Base-by-base conservation (phyloP, 805 yeast species). In the Geotrichum ghanense region DNA sequence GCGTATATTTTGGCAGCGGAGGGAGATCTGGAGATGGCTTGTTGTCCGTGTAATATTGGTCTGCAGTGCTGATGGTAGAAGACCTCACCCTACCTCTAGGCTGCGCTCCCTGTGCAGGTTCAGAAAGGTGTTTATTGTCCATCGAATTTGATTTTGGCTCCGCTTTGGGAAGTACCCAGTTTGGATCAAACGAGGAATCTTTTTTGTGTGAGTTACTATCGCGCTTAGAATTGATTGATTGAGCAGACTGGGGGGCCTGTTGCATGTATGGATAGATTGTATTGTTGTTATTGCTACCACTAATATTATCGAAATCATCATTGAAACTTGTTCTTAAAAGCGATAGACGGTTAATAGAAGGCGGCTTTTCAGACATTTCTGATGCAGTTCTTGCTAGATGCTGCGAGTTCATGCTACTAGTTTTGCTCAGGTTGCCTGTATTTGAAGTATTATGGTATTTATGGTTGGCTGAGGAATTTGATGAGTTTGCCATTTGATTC, bases 401-500 rank as follows among this genome's bases (percentile, higher is more conserved):
- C 4, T 41, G 45, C 12, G 43, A 37, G 23, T 23, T 25, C 17
- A 31, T 14, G 35, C 42, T 25, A 47, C 22, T 22, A 4, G 23
- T 22, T 31, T 31, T 31, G 16, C 37, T 31, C 37, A 31, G 16
- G 37, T 31, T 31, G 17, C 37, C 37, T 4, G 37, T n/a, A n/a
- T n/a, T n/a, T n/a, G n/a, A n/a, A n/a, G n/a, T n/a, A 19, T 31
- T 31, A n/a, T 16, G 16, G 17, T 31, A 31, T 31, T 31, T 31
- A n/a, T 19, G 12, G 16, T 31, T 16, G 16, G 10, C 16, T 6
- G 5, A 6, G 10, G 37, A 31, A 31, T 16, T 31, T 6, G 37
- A 31, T 16, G 25, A 21, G 20, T 25, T 26, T 41, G 44, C 55
- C 10, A 53, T 37, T 20, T 53, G 48, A 31, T 71, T 71, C 12